Conservation (phyloP, 495 filamentous ascomycete genomes). For the Trichocladium antarcticum region DNA sequence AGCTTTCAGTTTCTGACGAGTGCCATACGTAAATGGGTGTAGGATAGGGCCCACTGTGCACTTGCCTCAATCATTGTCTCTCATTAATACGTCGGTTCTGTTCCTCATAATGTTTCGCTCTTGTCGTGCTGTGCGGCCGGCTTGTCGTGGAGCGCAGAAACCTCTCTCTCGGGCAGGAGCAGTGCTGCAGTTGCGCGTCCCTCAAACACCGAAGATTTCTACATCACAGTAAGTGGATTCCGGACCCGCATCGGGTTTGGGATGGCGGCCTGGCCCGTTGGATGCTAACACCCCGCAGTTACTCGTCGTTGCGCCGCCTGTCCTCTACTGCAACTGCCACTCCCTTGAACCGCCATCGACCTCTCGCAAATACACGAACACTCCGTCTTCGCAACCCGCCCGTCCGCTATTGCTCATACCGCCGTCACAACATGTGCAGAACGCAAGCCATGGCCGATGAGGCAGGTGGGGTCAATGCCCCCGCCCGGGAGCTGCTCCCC, state of each 20-base stretch:
- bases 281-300: slow-evolving; percentile 22
- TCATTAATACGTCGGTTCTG: slow-evolving; percentile 1
- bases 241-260: no score
- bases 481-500: slow-evolving; percentile 49
- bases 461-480: slow-evolving; percentile 35
- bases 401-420: slow-evolving; percentile 41
- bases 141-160: slow-evolving; percentile 18
- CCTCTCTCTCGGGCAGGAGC: slow-evolving; percentile 4
- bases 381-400: slow-evolving; percentile 18
- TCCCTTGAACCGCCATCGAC: slow-evolving; percentile 9
- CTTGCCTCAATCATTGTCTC: neutral
- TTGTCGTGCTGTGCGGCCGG: slow-evolving; percentile 13
- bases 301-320: slow-evolving; percentile 9
- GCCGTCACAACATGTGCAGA: slow-evolving; percentile 47
- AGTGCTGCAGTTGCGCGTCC: neutral
- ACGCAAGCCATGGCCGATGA: slow-evolving; percentile 34
- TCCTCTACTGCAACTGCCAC: slow-evolving; percentile 9
- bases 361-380: slow-evolving; percentile 8
- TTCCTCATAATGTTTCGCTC: slow-evolving; percentile 22
- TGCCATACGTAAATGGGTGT: slow-evolving; percentile 12
- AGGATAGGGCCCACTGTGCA: slow-evolving; percentile 20
- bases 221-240: slow-evolving; percentile 10
- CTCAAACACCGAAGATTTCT: slow-evolving; percentile 17
- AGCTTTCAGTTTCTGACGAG: neutral
- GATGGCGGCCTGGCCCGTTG: neutral